Conservation (phyloP, 345 rosid species). For the Diplotaxis tenuifolia region DNA sequence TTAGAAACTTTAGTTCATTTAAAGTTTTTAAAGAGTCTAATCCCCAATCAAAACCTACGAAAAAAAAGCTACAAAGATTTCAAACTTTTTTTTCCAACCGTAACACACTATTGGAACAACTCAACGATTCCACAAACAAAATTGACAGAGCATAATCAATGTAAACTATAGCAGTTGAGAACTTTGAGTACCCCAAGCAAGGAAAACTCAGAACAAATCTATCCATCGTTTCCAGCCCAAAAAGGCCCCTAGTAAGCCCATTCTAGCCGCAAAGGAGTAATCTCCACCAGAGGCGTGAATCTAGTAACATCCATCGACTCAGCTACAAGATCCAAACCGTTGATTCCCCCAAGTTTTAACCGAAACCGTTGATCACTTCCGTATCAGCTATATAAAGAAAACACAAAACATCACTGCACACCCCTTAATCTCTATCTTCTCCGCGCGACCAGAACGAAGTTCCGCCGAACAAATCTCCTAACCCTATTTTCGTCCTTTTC, state of each 20-base stretch:
- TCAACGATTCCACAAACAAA: too few relatives aligned
- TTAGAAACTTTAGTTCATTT: too few relatives aligned
- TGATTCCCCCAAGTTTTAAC: conserved; percentile 28
- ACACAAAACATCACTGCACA: conserved; percentile 19
- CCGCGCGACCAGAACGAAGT: conserved; percentile 24
- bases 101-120: too few relatives aligned
- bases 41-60: too few relatives aligned
- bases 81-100: too few relatives aligned
- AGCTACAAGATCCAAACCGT: conserved; percentile 35
- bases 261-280: background rate
- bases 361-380: conserved; percentile 32
- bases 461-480: conserved; percentile 23
- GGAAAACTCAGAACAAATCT: background rate
- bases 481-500: background rate
- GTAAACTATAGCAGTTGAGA: too few relatives aligned
- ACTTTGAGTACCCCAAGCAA: too few relatives aligned
- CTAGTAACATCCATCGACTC: conserved; percentile 20
- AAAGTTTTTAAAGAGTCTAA: too few relatives aligned
- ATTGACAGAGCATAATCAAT: too few relatives aligned
- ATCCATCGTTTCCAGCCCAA: background rate
- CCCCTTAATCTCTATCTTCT: conserved; percentile 20
- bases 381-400: conserved; percentile 4
- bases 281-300: conserved; percentile 20
- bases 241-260: conserved; percentile 1
- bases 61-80: too few relatives aligned